Percentiles rank a stretch among this genome's conserved stretches.
phyloP scores from a whole-genome alignment of 345 rosid species.

The Ailanthus altissimus region DNA sequence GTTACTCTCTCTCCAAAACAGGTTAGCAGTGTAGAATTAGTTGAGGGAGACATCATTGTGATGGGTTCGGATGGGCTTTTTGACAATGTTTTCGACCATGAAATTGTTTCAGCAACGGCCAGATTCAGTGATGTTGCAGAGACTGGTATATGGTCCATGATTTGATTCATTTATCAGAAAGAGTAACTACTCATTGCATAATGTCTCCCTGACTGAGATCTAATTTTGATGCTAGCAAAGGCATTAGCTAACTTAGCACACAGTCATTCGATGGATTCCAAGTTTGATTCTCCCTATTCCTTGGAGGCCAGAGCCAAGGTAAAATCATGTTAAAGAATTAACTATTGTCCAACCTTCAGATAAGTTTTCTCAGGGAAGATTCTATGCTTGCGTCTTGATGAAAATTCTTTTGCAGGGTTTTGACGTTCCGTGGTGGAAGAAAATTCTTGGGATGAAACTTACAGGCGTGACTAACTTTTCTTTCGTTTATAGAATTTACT shows the following conservation, averaged over 20 bases:
- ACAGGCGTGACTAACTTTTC: conserved; percentile 43
- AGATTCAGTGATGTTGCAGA: conserved; percentile 44
- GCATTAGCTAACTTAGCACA: conserved; percentile 75
- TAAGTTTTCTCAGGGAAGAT: not conserved
- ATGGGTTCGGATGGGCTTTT: conserved; percentile 95
- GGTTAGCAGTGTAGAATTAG: conserved; percentile 64
- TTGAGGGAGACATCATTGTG: conserved; percentile 65
- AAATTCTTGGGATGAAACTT: conserved; percentile 72
- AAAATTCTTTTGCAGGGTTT: conserved; percentile 50
- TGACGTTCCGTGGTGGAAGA: conserved; percentile 88
- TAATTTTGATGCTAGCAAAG: conserved; percentile 60
- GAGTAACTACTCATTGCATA: conserved; percentile 11
- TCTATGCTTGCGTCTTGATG: not conserved
- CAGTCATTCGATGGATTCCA: conserved; percentile 59
- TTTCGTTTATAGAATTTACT: not conserved
- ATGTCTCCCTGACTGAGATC: conserved; percentile 16
- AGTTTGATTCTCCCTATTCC: conserved; percentile 81
- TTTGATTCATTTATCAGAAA: conserved; percentile 3
- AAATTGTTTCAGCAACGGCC: conserved; percentile 58
- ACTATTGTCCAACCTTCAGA: no score
- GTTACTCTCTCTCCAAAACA: conserved; percentile 32
- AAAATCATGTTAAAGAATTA: not conserved
- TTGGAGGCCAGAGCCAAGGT: conserved; percentile 84
- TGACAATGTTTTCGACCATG: conserved; percentile 79
- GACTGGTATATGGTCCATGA: conserved; percentile 51